Conservation (phyloP, 1,284 basidiomycete species). For the Ganoderma sinense region DNA sequence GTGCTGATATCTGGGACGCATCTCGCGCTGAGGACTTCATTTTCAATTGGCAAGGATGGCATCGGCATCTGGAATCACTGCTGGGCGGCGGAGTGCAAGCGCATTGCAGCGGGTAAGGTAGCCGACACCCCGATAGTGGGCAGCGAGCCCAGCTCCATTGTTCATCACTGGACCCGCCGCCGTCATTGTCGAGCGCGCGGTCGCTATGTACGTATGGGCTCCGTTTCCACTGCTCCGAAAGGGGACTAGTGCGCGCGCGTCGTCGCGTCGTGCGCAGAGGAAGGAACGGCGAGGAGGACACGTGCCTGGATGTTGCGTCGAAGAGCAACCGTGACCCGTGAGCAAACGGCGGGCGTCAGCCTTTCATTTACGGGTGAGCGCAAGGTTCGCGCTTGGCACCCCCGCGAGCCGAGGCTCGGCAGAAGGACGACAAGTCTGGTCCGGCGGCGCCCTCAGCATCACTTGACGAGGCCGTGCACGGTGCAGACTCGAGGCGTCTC, state of each 20-base stretch:
- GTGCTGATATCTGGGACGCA: slow-evolving; percentile 1
- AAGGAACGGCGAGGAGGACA: not conserved
- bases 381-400: slow-evolving; percentile 6
- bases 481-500: slow-evolving; percentile 4
- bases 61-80: not conserved
- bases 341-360: slow-evolving; percentile 4
- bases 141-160: not conserved
- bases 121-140: not conserved
- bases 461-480: slow-evolving; percentile 7
- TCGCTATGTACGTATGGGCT: slow-evolving; percentile 27
- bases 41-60: not conserved
- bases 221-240: slow-evolving; percentile 12
- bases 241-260: slow-evolving; percentile 12
- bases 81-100: not conserved
- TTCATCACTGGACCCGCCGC: not conserved
- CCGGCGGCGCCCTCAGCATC: not conserved
- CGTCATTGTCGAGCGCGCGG: not conserved
- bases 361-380: slow-evolving; percentile 18
- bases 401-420: slow-evolving; percentile 20
- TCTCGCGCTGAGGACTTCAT: not conserved
- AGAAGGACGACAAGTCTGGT: slow-evolving; percentile 6
- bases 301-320: not conserved
- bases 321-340: not conserved
- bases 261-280: not conserved
- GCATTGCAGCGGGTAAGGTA: not conserved